Percentiles rank a stretch among this genome's conserved stretches.
Evolutionary conservation across 2,329 filamentous ascomycete species (phyloP).

Genomic region (Cladosporium colombiae): DNA sequence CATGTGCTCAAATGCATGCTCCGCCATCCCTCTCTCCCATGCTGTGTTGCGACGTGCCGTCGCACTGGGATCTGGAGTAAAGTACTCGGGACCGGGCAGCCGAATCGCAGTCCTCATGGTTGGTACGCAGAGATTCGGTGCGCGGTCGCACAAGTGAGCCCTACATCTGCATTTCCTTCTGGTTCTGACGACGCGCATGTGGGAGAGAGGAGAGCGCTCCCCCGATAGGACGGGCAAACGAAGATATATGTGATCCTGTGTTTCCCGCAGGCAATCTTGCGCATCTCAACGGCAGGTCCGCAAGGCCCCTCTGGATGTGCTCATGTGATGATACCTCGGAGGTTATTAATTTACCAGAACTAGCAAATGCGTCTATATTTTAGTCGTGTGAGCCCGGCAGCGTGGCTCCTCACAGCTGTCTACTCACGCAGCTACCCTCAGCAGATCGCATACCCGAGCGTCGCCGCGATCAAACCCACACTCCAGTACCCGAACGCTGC

Average conservation of each 20-base stretch:
- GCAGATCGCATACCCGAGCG: conserved; percentile 15
- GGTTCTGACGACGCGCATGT: conserved; percentile 15
- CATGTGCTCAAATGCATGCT: conserved; percentile 15
- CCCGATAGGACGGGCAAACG: conserved; percentile 14
- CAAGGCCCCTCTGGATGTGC: conserved; percentile 5
- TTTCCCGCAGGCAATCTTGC: not conserved
- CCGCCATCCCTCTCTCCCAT: conserved; percentile 10
- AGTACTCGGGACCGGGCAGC: not conserved
- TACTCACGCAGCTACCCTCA: conserved; percentile 15
- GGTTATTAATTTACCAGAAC: conserved; percentile 3
- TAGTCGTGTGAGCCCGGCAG: not conserved
- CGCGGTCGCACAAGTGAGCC: conserved; percentile 18
- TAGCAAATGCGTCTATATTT: conserved; percentile 18
- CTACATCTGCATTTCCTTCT: conserved; percentile 14
- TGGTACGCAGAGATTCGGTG: conserved; percentile 18
- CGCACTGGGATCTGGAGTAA: not conserved
- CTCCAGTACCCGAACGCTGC: conserved; percentile 17
- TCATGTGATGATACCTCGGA: conserved; percentile 15
- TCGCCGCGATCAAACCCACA: conserved; percentile 12
- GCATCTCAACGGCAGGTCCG: conserved; percentile 8
- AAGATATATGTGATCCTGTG: conserved; percentile 16
- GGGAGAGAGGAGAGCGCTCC: not conserved
- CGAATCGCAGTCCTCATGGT: conserved; percentile 11
- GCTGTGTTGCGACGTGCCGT: conserved; percentile 15
- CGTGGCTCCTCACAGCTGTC: conserved; percentile 12